Base-by-base conservation (phyloP, 345 rosid genomes). In the Acer saccharum region DNA sequence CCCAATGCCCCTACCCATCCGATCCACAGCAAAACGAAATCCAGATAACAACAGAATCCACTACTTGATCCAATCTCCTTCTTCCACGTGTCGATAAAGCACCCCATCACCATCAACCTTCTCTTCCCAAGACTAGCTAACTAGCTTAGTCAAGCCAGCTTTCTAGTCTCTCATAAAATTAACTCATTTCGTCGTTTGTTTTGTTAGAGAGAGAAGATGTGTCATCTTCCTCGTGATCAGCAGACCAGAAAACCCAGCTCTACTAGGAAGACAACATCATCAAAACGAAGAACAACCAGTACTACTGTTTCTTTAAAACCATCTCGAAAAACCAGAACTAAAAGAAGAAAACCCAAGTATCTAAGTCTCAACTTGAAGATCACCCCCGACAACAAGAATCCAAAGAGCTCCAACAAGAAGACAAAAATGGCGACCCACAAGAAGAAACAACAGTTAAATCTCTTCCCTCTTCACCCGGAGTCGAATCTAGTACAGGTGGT, bases 291-390 rank as follows among this genome's bases (percentile, higher is more conserved):
- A 61, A 61, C 65, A 27, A n/a, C 61, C 6, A 35, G 35, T 32
- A 32, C 6, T 35, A 23, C 77, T 6, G 44, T 71, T 6, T 58
- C 84, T 43, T 46, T 78, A 4, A 81, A 77, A 65, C 72, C 84
- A 3, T 68, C 94, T 77, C 83, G 91, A 75, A 87, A 85, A 81
- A 76, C 86, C 44, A 89, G 93, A 71, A 85, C 84, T 65, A 93
- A 80, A 69, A 85, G 88, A 7, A 89, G 90, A 14, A 94, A 82
- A 71, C 98, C 92, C 12, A 93, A 91, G 78, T 92, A 81, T 71
- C 83, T 91, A 16, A 89, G 95, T 69, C 87, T 95, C 13, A 90
- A 81, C 77, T 84, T 84, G 21, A 83, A 88, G 21, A 79, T 86
- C 65, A 72, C 74, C 79, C 72, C 80, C 35, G 74, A 75, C 7